These are phyloP conservation scores for Gaeumannomyces sp. DNA, from an alignment of 2,329 filamentous ascomycete species.

Conservation along the genomic window DNA sequence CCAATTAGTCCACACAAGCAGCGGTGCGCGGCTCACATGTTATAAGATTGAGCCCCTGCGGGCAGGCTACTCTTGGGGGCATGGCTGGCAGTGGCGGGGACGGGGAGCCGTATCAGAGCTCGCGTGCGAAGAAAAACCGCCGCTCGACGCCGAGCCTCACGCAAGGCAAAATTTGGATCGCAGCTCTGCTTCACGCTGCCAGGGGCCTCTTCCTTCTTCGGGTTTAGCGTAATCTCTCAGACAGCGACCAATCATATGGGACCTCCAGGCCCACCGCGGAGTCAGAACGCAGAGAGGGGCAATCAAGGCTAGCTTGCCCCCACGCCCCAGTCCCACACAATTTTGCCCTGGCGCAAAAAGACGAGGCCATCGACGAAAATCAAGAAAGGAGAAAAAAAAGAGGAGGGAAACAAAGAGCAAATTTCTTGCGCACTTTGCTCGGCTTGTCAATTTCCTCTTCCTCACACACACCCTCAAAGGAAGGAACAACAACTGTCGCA, in stretches of 20 bases:
- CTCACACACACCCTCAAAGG: constrained; percentile 19
- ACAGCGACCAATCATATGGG: neutral
- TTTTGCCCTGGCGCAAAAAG: neutral
- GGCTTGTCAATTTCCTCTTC: neutral
- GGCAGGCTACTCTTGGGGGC: constrained; percentile 60
- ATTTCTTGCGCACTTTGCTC: neutral
- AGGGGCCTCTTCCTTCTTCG: neutral
- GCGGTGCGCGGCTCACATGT: constrained; percentile 42
- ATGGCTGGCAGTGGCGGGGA: constrained; percentile 37
- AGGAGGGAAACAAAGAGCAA: neutral
- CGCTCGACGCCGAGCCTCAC: neutral
- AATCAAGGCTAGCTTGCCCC: neutral
- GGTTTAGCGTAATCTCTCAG: neutral
- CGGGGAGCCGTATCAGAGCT: constrained; percentile 5
- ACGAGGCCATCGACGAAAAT: neutral
- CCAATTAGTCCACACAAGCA: constrained; percentile 5
- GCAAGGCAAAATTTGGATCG: neutral
- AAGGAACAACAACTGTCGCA: constrained; percentile 33
- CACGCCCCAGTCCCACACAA: neutral
- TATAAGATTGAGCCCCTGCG: constrained; percentile 53
- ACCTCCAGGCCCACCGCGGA: neutral
- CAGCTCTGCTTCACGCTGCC: neutral
- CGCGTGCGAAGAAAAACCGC: constrained; percentile 1
- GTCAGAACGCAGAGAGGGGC: neutral
- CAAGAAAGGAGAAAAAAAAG: neutral